These are phyloP conservation scores for Cordyceps cicadae DNA, from an alignment of 2,329 filamentous ascomycete genomes.

Conservation along the genomic window DNA sequence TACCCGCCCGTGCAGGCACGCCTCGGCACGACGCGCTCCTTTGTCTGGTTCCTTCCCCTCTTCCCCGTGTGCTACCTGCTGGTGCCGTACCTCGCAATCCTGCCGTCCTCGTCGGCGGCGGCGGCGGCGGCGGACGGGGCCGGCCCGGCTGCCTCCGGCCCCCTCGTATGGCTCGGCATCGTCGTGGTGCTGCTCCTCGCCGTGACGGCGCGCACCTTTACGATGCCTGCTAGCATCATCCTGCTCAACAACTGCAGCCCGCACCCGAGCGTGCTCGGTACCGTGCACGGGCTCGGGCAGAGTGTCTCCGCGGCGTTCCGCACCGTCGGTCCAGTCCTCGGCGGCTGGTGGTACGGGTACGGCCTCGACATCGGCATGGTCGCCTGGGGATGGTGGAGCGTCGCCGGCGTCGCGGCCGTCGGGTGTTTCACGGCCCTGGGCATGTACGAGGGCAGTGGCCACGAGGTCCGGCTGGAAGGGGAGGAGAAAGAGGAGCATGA, in stretches of 20 bases:
- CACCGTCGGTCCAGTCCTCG: slow-evolving; percentile 42
- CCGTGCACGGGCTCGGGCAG: slow-evolving; percentile 46
- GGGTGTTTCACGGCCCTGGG: slow-evolving; percentile 51
- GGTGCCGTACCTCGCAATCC: slow-evolving; percentile 57
- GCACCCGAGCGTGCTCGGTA: slow-evolving; percentile 49
- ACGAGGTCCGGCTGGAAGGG: slow-evolving; percentile 47
- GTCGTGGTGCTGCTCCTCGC: slow-evolving; percentile 57
- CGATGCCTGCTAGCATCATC: slow-evolving; percentile 49
- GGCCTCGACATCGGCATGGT: slow-evolving; percentile 38
- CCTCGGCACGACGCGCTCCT: slow-evolving; percentile 59
- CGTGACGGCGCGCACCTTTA: slow-evolving; percentile 65
- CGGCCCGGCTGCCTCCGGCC: slow-evolving; percentile 33
- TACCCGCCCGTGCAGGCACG: slow-evolving; percentile 58
- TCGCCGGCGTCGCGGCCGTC: slow-evolving; percentile 41
- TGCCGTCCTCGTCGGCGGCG: slow-evolving; percentile 43
- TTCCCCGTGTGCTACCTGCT: slow-evolving; percentile 61
- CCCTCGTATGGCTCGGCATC: slow-evolving; percentile 53
- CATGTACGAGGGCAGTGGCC: slow-evolving; percentile 57
- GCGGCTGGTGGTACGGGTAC: slow-evolving; percentile 40
- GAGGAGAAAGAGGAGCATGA: slow-evolving; percentile 27
- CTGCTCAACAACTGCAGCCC: slow-evolving; percentile 54
- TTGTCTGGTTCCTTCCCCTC: slow-evolving; percentile 54
- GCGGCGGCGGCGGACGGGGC: slow-evolving; percentile 25
- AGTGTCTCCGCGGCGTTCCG: slow-evolving; percentile 42
- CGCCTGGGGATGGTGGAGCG: slow-evolving; percentile 39